Conservation (phyloP, 1,284 basidiomycete species). For the Limonomyces culmigenus region DNA sequence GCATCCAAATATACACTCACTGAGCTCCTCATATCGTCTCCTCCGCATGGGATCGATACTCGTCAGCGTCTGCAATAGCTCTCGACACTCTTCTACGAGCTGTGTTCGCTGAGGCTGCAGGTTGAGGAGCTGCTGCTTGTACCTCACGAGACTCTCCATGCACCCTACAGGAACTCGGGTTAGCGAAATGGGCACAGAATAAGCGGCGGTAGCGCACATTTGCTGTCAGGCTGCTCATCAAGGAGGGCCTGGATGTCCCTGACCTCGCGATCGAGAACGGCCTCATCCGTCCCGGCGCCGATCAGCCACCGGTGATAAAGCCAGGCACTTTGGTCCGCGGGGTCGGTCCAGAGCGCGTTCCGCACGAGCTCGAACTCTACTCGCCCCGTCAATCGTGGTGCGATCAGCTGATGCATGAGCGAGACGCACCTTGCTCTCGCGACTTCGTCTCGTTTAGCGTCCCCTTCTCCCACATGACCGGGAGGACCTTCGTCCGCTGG, state of each 20-base stretch:
- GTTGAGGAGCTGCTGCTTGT: slow-evolving; percentile 43
- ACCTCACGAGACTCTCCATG: slow-evolving; percentile 80
- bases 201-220: slow-evolving; percentile 37
- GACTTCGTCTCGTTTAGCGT: slow-evolving; percentile 30
- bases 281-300: slow-evolving; percentile 45
- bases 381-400: neutral
- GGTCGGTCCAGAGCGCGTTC: slow-evolving; percentile 95
- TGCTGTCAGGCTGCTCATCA: slow-evolving; percentile 82
- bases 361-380: slow-evolving; percentile 84
- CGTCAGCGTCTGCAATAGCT: slow-evolving; percentile 33
- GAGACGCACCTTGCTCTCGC: slow-evolving; percentile 44
- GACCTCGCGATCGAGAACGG: slow-evolving; percentile 65
- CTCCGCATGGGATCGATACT: slow-evolving; percentile 40
- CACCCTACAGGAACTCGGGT: slow-evolving; percentile 46
- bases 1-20: slow-evolving; percentile 28
- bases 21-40: slow-evolving; percentile 45
- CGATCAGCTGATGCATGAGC: neutral
- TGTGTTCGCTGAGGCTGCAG: slow-evolving; percentile 20
- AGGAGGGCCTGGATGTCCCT: slow-evolving; percentile 71
- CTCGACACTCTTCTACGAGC: slow-evolving; percentile 30
- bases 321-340: slow-evolving; percentile 94
- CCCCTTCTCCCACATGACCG: slow-evolving; percentile 46
- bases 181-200: neutral
- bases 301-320: slow-evolving; percentile 96
- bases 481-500: slow-evolving; percentile 76